Base-by-base conservation (phyloP, 108 stramenopile species). In the Skeletonema menzelii region DNA sequence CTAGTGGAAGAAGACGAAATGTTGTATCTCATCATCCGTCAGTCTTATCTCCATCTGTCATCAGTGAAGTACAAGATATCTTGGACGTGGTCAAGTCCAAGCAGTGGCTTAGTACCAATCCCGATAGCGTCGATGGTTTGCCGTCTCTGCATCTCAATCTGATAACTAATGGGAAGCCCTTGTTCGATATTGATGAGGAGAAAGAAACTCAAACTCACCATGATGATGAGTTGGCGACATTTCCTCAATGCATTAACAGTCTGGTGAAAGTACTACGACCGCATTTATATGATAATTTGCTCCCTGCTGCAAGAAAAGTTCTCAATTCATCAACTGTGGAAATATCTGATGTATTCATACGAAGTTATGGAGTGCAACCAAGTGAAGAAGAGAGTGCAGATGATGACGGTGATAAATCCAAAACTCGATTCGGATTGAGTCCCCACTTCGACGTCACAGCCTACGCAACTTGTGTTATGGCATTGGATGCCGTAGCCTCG, bases 81-180 rank as follows among this genome's bases (percentile, higher is more conserved):
- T 4, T 77, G 19, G 57, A 68, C 1, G 62, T 42, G 1, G 49
- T 77, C 27, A 77, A 70, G 57, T 32, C 68, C 4, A 28, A 55
- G 22, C 17, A 70, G 58, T 87, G 85, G 86, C 61, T 87, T 10
- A 89, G 88, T 57, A 84, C 72, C 27, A 91, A 91, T 79, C 88
- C 85, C 14, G 90, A 91, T 56, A 84, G 83, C 19, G 90, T 91
- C 13, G 90, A 91, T 77, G 85, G 85, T 7, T 64, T 91, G 5
- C 90, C 90, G 13, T 84, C 82, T n/a, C 73, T 91, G 34, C 90
- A 91, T 75, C 62, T 91, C 30, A 91, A 91, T 72, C 56, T 91
- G 8, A 73, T 88, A 14, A 84, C 86, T 12, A 34, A 74, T 49
- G 90, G 88, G 17, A 77, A 37, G 59, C 85, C 85, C 7, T 11